Conservation (phyloP, 2,329 filamentous ascomycete species). For the Ophiostoma triangulosporum region DNA sequence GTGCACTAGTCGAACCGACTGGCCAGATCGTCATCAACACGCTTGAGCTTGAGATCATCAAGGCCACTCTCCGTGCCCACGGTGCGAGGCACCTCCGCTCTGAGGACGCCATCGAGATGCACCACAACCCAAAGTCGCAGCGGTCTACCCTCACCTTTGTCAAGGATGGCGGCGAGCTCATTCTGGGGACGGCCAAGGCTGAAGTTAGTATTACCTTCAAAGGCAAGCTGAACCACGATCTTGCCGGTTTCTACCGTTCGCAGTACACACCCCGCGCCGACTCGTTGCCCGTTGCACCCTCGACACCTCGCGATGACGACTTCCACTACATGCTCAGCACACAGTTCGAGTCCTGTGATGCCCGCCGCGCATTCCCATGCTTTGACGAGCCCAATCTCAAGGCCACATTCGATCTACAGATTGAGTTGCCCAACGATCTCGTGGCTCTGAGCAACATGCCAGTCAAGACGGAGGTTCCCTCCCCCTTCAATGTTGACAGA, state of each 20-base stretch:
- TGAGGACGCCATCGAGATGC: slow-evolving; percentile 51
- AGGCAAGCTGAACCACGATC: slow-evolving; percentile 77
- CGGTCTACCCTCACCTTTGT: slow-evolving; percentile 65
- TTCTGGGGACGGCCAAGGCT: slow-evolving; percentile 54
- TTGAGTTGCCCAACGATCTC: slow-evolving; percentile 81
- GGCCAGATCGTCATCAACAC: slow-evolving; percentile 74
- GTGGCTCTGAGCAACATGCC: slow-evolving; percentile 94
- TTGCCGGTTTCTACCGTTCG: slow-evolving; percentile 85
- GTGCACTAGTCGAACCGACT: slow-evolving; percentile 56
- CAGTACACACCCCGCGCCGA: slow-evolving; percentile 59
- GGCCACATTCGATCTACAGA: slow-evolving; percentile 84
- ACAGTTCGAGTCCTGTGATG: slow-evolving; percentile 95
- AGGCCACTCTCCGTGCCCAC: slow-evolving; percentile 45
- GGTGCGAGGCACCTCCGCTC: slow-evolving; percentile 42
- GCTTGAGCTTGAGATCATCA: slow-evolving; percentile 66
- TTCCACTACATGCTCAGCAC: slow-evolving; percentile 76
- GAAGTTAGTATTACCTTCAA: slow-evolving; percentile 50
- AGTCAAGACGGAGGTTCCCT: slow-evolving; percentile 48
- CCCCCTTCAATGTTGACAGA: slow-evolving; percentile 39
- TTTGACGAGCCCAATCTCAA: slow-evolving; percentile 98
- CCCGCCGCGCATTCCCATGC: slow-evolving; percentile 87
- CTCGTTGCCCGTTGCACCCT: slow-evolving; percentile 47
- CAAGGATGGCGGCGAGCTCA: slow-evolving; percentile 32
- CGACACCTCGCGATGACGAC: slow-evolving; percentile 60
- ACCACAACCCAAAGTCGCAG: slow-evolving; percentile 74